Percentiles rank a stretch among this genome's conserved stretches.
phyloP scores from a whole-genome alignment of 1,284 basidiomycete genomes.

The Sparassis latifolia region DNA sequence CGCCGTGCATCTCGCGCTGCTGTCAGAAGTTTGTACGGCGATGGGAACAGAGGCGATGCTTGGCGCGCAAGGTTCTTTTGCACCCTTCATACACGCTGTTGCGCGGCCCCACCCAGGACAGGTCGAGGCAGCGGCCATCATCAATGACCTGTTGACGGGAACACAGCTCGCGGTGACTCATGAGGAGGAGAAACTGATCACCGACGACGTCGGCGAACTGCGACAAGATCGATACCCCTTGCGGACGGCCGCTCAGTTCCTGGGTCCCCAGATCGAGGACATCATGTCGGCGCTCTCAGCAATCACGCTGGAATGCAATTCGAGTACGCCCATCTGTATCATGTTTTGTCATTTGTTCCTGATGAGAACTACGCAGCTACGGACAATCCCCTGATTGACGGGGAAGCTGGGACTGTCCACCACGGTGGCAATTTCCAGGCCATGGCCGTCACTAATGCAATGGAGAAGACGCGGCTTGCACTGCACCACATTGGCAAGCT shows the following conservation, averaged over 20 bases:
- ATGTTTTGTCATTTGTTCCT: background rate
- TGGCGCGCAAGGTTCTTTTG: conserved; percentile 68
- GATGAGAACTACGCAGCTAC: conserved; percentile 39
- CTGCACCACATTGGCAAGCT: conserved; percentile 81
- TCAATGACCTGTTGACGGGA: conserved; percentile 66
- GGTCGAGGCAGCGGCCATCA: conserved; percentile 63
- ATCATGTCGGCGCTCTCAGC: conserved; percentile 59
- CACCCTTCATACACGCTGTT: conserved; percentile 74
- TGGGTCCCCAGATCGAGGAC: conserved; percentile 84
- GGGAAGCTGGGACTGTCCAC: conserved; percentile 60
- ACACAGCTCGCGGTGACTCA: conserved; percentile 62
- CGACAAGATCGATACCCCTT: conserved; percentile 79
- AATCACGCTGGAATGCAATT: conserved; percentile 78
- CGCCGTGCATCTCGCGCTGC: conserved; percentile 63
- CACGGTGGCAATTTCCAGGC: conserved; percentile 89
- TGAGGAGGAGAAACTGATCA: conserved; percentile 56
- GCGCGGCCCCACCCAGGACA: conserved; percentile 87
- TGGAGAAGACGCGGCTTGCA: conserved; percentile 82
- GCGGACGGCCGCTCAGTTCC: conserved; percentile 75
- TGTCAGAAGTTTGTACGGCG: conserved; percentile 76
- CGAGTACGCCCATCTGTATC: conserved; percentile 47
- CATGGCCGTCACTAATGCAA: conserved; percentile 80
- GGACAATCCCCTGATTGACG: conserved; percentile 71
- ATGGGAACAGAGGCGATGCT: conserved; percentile 79
- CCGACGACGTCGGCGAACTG: conserved; percentile 64